Conservation (phyloP, 2,329 filamentous ascomycete species). For the Cordyceps pruinosa region DNA sequence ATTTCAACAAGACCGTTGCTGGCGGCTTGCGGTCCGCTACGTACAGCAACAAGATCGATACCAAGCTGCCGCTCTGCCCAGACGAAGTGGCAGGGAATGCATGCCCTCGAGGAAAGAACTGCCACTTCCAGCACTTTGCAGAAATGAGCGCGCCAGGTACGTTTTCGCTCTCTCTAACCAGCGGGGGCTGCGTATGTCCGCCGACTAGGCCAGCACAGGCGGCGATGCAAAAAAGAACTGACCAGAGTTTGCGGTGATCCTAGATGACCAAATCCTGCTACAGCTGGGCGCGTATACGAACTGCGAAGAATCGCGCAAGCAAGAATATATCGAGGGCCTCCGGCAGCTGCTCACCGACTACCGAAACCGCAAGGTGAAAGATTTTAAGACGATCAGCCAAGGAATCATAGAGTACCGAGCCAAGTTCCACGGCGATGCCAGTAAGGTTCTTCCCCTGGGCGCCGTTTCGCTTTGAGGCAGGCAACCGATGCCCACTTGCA, state of each 20-base stretch:
- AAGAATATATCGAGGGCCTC: conserved; percentile 56
- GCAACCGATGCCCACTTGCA: neutral
- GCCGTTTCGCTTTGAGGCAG: conserved; percentile 31
- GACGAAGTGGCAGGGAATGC: conserved; percentile 62
- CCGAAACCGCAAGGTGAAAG: conserved; percentile 52
- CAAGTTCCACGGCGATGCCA: conserved; percentile 56
- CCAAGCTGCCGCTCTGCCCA: conserved; percentile 65
- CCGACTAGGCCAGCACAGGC: neutral
- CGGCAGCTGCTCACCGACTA: conserved; percentile 54
- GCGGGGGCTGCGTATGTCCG: neutral
- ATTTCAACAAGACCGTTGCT: conserved; percentile 60
- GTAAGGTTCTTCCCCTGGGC: conserved; percentile 55
- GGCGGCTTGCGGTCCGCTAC: conserved; percentile 84
- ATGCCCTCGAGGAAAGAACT: conserved; percentile 65
- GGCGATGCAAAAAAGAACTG: conserved; percentile 40
- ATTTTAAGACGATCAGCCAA: conserved; percentile 60
- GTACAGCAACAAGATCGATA: conserved; percentile 86
- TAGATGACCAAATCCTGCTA: conserved; percentile 68
- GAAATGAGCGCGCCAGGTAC: conserved; percentile 32
- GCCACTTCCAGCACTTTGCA: conserved; percentile 71
- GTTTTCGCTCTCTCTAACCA: conserved; percentile 24
- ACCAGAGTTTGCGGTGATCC: conserved; percentile 31
- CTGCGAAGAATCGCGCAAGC: conserved; percentile 53
- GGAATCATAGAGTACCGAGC: conserved; percentile 62
- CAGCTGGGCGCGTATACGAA: conserved; percentile 62